Evolutionary conservation across 148 eudicot genomes (phyloP).

Genomic region (Heliosperma pusillum): DNA sequence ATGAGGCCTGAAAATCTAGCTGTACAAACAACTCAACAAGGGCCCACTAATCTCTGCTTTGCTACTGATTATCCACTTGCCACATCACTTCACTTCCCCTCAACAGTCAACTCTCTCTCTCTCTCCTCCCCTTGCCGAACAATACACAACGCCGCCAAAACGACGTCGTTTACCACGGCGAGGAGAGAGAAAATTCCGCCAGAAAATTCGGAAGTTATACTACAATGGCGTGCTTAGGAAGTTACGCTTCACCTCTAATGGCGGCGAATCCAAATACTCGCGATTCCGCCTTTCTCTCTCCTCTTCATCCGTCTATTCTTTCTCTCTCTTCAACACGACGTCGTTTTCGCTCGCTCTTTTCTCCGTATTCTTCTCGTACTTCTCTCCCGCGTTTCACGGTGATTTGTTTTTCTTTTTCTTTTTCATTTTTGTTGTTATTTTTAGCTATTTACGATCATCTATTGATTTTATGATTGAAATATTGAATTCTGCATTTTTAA

Average conservation of each 20-base stretch:
- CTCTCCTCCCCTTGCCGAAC: not conserved
- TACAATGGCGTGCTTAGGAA: slow-evolving; percentile 31
- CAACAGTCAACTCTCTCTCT: not conserved
- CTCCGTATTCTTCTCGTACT: not conserved
- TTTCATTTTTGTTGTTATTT: not conserved
- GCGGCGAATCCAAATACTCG: slow-evolving; percentile 20
- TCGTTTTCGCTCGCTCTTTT: slow-evolving; percentile 8
- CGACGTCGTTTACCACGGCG: not conserved
- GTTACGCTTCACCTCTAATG: slow-evolving; percentile 13
- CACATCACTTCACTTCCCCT: not conserved
- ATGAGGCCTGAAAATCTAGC: not conserved
- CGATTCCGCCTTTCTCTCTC: slow-evolving; percentile 29
- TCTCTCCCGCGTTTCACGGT: slow-evolving; percentile 32
- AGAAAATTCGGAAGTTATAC: not conserved
- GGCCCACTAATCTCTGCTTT: not conserved
- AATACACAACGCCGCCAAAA: not conserved
- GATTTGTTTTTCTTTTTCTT: not conserved
- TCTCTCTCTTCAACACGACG: slow-evolving; percentile 16
- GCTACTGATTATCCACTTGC: slow-evolving; percentile 11
- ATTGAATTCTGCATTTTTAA: not conserved
- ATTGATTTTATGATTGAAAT: not conserved
- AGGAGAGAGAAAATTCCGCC: slow-evolving; percentile 15
- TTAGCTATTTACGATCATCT: not conserved
- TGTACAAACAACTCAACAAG: not conserved
- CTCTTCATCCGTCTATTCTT: slow-evolving; percentile 19